Evolutionary conservation across 2,329 filamentous ascomycete genomes (phyloP), one percentile per base, ranked within the genome.

Genomic region (Ascocoryne sarcoides): DNA sequence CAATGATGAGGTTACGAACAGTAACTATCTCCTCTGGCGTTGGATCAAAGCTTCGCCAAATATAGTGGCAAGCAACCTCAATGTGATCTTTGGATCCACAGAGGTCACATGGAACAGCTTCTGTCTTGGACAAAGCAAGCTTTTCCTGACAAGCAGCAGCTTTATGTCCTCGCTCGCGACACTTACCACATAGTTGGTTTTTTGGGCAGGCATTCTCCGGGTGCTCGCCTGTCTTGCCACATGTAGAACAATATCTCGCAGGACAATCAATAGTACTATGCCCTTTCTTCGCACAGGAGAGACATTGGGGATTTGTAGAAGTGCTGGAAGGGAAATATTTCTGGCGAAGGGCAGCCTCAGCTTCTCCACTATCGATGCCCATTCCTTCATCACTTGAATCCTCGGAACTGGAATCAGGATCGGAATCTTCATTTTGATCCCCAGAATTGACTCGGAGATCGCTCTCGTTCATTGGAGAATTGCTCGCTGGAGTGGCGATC

Each of bases 101-200:
- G 23, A 77, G 64, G 9, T 74, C 73, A 56, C 82, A 87, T 2
- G 70, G 68, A 34, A 71, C 62, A 16, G 68, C 67, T 40, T 79
- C 75, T 12, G 67, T 67, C 46, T 69, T 69, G 12, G 69, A 62
- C 37, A 70, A 49, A 2, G 60, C 58, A 31, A 83, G 65, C 45
- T 76, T 75, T 46, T 81, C 75, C 2, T 60, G 52, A 54, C 82
- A 86, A 5, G 61, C 50, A 1, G 59, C 50, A 14, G 62, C 59
- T 37, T 53, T 50, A 52, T 87, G 82, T 8, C 81, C 82, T 32
- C 72, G 64, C 57, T 80, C 73, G 35, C 67, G 70, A 59, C 82
- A 86, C 54, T 75, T 77, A 36, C 51, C 55, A 55, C 76, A 81
- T 45, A 73, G 67, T 23, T 59, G 58, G 23, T 64, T 65, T 4